phyloP scores from a whole-genome alignment of 1,284 basidiomycete species.

The Crucibulum cyathiforme region DNA sequence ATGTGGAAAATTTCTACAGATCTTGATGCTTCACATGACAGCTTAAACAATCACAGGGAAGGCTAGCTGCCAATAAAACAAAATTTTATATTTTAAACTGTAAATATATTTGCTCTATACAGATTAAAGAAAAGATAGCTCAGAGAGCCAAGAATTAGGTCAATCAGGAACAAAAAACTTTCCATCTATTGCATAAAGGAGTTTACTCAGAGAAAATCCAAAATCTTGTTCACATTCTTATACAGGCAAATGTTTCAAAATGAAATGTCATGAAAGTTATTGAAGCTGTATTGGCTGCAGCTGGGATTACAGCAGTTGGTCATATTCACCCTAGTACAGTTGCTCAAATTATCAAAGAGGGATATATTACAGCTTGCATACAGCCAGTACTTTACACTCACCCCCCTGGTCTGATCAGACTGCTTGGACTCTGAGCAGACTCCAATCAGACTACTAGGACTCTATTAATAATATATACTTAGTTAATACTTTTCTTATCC shows the following conservation, averaged over 20 bases:
- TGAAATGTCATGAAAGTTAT: conserved; percentile 13
- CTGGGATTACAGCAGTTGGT: conserved; percentile 19
- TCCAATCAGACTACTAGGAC: no score
- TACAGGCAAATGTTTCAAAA: conserved; percentile 6
- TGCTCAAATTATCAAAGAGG: conserved; percentile 20
- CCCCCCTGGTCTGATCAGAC: no score
- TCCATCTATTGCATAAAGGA: conserved; percentile 9
- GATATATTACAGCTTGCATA: conserved; percentile 19
- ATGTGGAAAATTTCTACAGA: no score
- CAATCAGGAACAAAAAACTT: not conserved
- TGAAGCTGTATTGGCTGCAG: conserved; percentile 10
- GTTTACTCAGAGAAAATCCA: conserved; percentile 7
- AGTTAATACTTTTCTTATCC: no score
- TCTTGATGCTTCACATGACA: no score
- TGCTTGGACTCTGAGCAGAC: no score
- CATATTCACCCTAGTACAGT: conserved; percentile 16
- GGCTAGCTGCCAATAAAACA: not conserved
- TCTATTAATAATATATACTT: no score
- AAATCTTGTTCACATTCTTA: conserved; percentile 6
- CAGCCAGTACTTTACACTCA: no score
- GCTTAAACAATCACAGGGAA: no score
- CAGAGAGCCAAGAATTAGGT: not conserved
- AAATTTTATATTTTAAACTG: not conserved
- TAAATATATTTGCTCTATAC: not conserved
- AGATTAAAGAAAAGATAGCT: not conserved